A percentile compares a stretch with the other conserved stretches of the same genome.
Evolutionary conservation across 1,284 basidiomycete species (phyloP).

Genomic region (Sporisorium exsertum): DNA sequence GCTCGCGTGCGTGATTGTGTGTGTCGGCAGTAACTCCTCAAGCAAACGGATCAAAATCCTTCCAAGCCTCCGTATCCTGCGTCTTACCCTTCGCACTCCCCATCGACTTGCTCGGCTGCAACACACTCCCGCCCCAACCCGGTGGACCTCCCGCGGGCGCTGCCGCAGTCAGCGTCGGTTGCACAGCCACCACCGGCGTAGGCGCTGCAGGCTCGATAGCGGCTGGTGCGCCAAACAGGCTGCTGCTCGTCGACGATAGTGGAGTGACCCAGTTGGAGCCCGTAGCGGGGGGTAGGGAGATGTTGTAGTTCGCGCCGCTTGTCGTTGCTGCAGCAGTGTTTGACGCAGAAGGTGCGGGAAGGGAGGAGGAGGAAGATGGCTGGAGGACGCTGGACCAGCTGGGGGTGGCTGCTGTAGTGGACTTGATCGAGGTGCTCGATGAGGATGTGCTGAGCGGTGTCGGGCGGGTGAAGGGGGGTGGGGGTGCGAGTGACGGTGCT

Average conservation of each 20-base stretch:
- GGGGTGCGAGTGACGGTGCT: conserved; percentile 28
- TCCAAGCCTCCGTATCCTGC: conserved; percentile 37
- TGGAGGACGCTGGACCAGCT: conserved; percentile 38
- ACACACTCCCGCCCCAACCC: conserved; percentile 42
- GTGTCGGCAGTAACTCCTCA: not conserved
- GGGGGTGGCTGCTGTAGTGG: conserved; percentile 5
- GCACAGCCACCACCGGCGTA: not conserved
- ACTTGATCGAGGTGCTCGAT: conserved; percentile 12
- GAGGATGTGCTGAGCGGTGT: conserved; percentile 12
- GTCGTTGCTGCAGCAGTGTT: not conserved
- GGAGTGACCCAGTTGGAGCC: conserved; percentile 19
- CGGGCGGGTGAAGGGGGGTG: conserved; percentile 23
- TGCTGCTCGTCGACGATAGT: not conserved
- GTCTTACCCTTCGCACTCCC: not conserved
- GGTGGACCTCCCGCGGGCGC: conserved; percentile 15
- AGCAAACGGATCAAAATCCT: conserved; percentile 58
- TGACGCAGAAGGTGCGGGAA: not conserved
- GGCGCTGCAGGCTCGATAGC: conserved; percentile 19
- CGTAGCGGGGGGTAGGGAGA: conserved; percentile 46
- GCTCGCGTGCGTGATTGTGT: not conserved
- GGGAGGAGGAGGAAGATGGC: conserved; percentile 16
- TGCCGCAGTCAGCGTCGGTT: not conserved
- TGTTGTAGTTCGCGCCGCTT: conserved; percentile 59
- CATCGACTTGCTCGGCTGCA: conserved; percentile 44
- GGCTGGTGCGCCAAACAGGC: conserved; percentile 4